phyloP scores from a whole-genome alignment of 1,284 basidiomycete genomes.

The Puccinia coronata region DNA sequence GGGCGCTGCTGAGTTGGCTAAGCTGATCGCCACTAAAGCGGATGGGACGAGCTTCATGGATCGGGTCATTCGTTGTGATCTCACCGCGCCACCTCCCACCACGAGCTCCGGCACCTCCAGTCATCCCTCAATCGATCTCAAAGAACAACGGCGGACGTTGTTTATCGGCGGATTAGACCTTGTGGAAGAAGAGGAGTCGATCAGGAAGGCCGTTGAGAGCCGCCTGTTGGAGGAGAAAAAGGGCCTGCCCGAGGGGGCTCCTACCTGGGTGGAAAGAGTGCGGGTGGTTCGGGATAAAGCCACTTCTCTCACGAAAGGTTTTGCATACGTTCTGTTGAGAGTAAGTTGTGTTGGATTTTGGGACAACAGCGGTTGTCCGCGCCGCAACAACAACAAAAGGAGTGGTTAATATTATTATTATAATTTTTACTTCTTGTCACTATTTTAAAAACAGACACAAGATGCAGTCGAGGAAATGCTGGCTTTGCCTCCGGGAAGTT shows the following conservation, averaged over 20 bases:
- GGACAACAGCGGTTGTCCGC: too few species aligned
- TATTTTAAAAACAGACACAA: neutral
- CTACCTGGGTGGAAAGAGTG: slow-evolving; percentile 42
- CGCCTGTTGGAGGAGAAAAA: slow-evolving; percentile 22
- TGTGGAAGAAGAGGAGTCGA: slow-evolving; percentile 41
- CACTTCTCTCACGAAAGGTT: slow-evolving; percentile 40
- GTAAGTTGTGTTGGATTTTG: neutral
- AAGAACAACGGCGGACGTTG: slow-evolving; percentile 34
- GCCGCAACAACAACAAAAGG: too few species aligned
- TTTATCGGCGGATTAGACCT: slow-evolving; percentile 47
- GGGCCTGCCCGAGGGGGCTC: slow-evolving; percentile 6
- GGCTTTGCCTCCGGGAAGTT: slow-evolving; percentile 29
- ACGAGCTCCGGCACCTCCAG: neutral
- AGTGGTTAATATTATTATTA: slow-evolving; percentile 16
- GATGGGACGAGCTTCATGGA: slow-evolving; percentile 46
- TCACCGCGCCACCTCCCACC: slow-evolving; percentile 4
- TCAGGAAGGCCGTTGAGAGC: slow-evolving; percentile 42
- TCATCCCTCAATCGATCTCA: slow-evolving; percentile 1
- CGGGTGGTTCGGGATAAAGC: slow-evolving; percentile 45
- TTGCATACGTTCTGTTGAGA: slow-evolving; percentile 45
- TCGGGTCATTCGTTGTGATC: slow-evolving; percentile 41
- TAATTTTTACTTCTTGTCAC: neutral
- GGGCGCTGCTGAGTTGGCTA: slow-evolving; percentile 21
- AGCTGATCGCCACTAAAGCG: slow-evolving; percentile 27
- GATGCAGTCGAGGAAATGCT: slow-evolving; percentile 49